Conservation (phyloP, 1,284 basidiomycete genomes). For the Ceratobasidium sp. region DNA sequence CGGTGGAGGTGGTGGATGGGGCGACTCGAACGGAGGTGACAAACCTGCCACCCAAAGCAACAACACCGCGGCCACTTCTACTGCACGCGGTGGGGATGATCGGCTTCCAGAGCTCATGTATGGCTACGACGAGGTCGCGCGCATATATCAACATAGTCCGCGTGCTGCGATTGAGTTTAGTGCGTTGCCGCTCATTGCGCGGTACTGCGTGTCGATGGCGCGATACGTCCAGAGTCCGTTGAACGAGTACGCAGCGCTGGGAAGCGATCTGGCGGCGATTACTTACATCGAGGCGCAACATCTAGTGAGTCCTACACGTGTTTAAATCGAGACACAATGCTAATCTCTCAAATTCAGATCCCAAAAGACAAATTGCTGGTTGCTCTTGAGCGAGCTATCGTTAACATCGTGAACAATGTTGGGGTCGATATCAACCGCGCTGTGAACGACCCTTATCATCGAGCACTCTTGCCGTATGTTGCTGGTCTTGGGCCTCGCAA, state of each 20-base stretch:
- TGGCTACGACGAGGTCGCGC: slow-evolving; percentile 90
- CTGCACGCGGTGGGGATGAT: slow-evolving; percentile 49
- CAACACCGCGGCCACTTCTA: slow-evolving; percentile 43
- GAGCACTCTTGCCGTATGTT: slow-evolving; percentile 88
- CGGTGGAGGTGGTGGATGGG: slow-evolving; percentile 6
- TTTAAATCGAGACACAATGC: background rate
- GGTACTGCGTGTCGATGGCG: slow-evolving; percentile 95
- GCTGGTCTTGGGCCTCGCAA: slow-evolving; percentile 96
- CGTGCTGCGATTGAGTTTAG: slow-evolving; percentile 90
- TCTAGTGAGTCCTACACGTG: slow-evolving; percentile 64
- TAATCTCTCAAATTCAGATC: slow-evolving; percentile 61
- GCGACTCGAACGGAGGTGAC: background rate
- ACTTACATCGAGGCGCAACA: slow-evolving; percentile 88
- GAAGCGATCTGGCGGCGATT: slow-evolving; percentile 81
- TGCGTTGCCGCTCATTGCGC: slow-evolving; percentile 80
- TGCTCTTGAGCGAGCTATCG: slow-evolving; percentile 87
- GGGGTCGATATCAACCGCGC: slow-evolving; percentile 97
- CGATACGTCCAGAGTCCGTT: slow-evolving; percentile 94
- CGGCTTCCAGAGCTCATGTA: slow-evolving; percentile 78
- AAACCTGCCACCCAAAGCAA: slow-evolving; percentile 17
- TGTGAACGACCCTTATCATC: slow-evolving; percentile 87
- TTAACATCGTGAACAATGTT: slow-evolving; percentile 90
- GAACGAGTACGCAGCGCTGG: slow-evolving; percentile 91
- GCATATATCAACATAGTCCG: slow-evolving; percentile 92
- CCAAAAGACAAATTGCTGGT: slow-evolving; percentile 85